Evolutionary conservation across 257 asterid genomes (phyloP), one percentile per base, ranked within the genome.

Genomic region (Solanum sejunctum): DNA sequence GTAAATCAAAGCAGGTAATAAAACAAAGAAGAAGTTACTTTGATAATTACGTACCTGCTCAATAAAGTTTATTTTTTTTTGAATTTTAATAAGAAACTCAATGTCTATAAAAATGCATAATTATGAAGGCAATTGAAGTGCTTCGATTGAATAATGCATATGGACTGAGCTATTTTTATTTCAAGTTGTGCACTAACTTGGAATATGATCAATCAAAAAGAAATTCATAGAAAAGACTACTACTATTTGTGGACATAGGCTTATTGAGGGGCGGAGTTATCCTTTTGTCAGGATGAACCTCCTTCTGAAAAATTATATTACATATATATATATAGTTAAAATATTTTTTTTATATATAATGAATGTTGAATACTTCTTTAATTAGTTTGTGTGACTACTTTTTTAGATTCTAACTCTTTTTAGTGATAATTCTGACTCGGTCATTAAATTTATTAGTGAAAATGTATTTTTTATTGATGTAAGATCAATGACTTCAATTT

Each of bases 321-420:
- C 1, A 3, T 36, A 36, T 36, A 3, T 36, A 36, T 36, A 36
- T 0, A 36, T 36, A 36, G 1, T 36, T 36, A 36, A 36, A 36
- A 36, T 36, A 36, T 36, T 36, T 36, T 36, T 3, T 36, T 3
- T 36, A 5, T 36, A 36, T 36, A 36, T 36, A 5, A 0, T 36
- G 4, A 36, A 36, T 36, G 6, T 36, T 5, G 41, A 36, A 36
- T 0, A 0, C 41, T 36, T 1, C 2, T 36, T 36, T 36, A 36
- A 4, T 5, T 36, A 36, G 0, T 36, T 36, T 5, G 0, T 36
- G 0, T 36, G 6, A 36, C 1, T 3, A 36, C 0, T 36, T 36
- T 36, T 36, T 36, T 0, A 36, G 1, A 36, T 36, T 36, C 0
- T 36, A 36, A 36, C 6, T 1, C 6, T 36, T 0, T 36, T 36